Conservation (phyloP, 495 filamentous ascomycete species). For the Aspergillus ellipticus region DNA sequence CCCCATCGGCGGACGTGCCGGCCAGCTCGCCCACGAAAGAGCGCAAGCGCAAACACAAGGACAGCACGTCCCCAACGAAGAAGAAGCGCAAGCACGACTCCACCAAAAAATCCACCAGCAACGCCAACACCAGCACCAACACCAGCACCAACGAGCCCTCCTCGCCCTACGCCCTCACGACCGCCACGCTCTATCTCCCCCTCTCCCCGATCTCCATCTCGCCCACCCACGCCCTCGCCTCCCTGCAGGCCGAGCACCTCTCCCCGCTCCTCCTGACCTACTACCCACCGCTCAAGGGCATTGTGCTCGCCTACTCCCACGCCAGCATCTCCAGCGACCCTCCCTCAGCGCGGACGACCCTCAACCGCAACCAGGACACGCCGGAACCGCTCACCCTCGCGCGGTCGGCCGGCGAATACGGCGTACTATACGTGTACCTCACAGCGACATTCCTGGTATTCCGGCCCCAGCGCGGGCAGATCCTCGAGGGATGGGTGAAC, state of each 20-base stretch:
- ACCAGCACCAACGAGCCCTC: conserved; percentile 9
- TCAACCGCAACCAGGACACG: conserved; percentile 27
- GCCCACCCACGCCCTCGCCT: conserved; percentile 57
- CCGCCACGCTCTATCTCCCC: conserved; percentile 66
- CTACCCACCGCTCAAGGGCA: conserved; percentile 65
- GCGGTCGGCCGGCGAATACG: conserved; percentile 62
- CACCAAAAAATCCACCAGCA: conserved; percentile 23
- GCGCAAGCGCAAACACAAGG: conserved; percentile 48
- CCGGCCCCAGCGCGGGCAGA: conserved; percentile 54
- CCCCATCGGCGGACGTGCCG: conserved; percentile 2
- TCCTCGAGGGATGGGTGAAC: conserved; percentile 64
- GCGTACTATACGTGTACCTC: conserved; percentile 63
- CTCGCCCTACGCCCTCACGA: conserved; percentile 59
- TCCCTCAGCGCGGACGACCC: conserved; percentile 27
- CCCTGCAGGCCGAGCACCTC: conserved; percentile 68
- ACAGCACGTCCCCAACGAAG: conserved; percentile 30
- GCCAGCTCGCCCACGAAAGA: conserved; percentile 48
- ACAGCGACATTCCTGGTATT: conserved; percentile 72
- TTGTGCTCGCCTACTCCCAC: conserved; percentile 69
- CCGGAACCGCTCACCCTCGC: conserved; percentile 48
- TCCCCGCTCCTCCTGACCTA: conserved; percentile 74
- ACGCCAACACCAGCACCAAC: conserved; percentile 12
- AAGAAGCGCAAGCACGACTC: conserved; percentile 48
- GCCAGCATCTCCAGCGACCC: conserved; percentile 42
- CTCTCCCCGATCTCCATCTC: conserved; percentile 66